phyloP scores from a whole-genome alignment of 805 yeast genomes.

The Metschnikowia continentalis region DNA sequence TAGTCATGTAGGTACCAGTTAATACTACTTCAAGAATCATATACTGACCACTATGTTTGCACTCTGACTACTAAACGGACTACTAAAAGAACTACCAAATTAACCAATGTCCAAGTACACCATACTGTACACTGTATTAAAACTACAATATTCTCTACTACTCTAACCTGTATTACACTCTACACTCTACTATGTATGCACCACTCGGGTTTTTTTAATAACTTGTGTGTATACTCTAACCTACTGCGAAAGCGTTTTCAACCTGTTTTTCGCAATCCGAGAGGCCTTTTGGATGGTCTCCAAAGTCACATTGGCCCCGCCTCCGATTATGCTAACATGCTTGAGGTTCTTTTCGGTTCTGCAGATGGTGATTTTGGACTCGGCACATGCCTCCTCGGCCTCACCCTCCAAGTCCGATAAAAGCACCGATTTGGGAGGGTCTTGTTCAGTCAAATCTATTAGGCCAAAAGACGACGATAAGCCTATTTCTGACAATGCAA shows the following conservation, averaged over 20 bases:
- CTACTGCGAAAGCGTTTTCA: conserved; percentile 19
- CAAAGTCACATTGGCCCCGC: conserved; percentile 43
- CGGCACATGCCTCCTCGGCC: conserved; percentile 65
- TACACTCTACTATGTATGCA: no score
- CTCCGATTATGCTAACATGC: conserved; percentile 48
- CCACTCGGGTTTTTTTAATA: background rate
- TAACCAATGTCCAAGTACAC: no score
- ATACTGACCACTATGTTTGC: no score
- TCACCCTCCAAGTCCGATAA: conserved; percentile 81
- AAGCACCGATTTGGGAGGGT: conserved; percentile 32
- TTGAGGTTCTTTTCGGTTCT: conserved; percentile 29
- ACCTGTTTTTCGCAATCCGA: conserved; percentile 44
- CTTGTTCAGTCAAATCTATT: conserved; percentile 27
- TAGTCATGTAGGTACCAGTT: no score
- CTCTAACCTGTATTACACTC: no score
- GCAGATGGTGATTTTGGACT: conserved; percentile 50
- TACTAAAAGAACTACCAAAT: no score
- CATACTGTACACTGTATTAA: no score
- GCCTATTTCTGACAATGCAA: conserved; percentile 39
- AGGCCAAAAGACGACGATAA: conserved; percentile 59
- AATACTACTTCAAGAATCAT: no score
- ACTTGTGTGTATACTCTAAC: background rate
- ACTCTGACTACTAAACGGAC: no score
- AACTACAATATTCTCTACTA: no score
- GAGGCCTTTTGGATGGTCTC: conserved; percentile 47